Evolutionary conservation across 2,329 filamentous ascomycete genomes (phyloP).

Genomic region (Pestalotiopsis sp.): DNA sequence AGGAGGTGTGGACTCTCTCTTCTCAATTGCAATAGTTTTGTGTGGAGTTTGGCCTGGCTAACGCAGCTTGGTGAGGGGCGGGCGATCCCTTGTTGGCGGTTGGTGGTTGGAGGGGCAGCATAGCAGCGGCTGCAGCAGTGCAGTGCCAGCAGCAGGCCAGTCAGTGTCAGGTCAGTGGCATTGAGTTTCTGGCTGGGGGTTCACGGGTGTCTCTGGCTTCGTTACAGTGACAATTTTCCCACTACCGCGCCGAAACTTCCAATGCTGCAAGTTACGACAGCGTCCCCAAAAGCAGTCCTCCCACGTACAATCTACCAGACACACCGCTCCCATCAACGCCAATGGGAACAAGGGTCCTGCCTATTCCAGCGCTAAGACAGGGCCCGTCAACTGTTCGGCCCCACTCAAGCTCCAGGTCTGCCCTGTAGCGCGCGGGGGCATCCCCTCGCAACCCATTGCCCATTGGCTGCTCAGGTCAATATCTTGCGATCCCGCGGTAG

Average conservation of each 20-base stretch:
- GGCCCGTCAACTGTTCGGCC: not conserved
- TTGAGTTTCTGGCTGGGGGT: not conserved
- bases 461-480: conserved; percentile 2
- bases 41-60: conserved; percentile 9
- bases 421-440: not conserved
- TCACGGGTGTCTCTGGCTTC: too few species aligned
- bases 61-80: conserved; percentile 4
- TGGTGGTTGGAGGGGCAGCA: conserved; percentile 8
- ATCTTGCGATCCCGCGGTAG: not conserved
- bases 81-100: conserved; percentile 1
- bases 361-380: conserved; percentile 2
- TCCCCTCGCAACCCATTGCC: not conserved
- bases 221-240: too few species aligned
- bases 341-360: conserved; percentile 5
- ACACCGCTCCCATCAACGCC: conserved; percentile 4
- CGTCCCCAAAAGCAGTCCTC: not conserved
- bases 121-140: not conserved
- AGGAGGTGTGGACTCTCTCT: conserved; percentile 12
- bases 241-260: too few species aligned
- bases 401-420: not conserved
- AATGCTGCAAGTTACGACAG: not conserved
- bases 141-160: not conserved
- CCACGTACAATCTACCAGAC: not conserved
- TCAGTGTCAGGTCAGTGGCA: not conserved
- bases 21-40: conserved; percentile 9